These are phyloP conservation scores for Ogataea hybrid DNA, from an alignment of 1,139 yeast species.

Conservation along the genomic window DNA sequence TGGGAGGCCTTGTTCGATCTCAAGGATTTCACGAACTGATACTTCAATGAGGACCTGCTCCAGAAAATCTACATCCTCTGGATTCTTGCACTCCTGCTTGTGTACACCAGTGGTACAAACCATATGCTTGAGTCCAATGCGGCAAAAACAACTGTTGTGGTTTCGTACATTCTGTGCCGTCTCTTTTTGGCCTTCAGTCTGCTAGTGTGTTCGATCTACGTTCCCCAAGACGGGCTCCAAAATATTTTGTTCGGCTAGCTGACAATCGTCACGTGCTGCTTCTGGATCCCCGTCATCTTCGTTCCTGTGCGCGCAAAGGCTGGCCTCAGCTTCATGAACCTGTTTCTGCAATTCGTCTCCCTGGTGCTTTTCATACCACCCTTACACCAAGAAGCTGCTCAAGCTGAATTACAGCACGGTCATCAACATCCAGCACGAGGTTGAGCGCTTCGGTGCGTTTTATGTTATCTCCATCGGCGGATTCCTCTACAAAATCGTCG, in stretches of 20 bases:
- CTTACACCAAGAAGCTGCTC: slow-evolving; percentile 43
- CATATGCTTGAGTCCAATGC: slow-evolving; percentile 36
- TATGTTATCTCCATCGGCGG: slow-evolving; percentile 68
- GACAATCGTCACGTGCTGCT: slow-evolving; percentile 36
- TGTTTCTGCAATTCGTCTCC: slow-evolving; percentile 42
- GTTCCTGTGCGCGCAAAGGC: slow-evolving; percentile 46
- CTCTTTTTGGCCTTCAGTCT: slow-evolving; percentile 38
- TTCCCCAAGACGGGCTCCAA: slow-evolving; percentile 55
- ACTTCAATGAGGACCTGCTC: slow-evolving; percentile 58
- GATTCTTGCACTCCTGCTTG: slow-evolving; percentile 50
- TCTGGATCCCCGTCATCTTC: slow-evolving; percentile 50
- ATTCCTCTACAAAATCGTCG: slow-evolving; percentile 57
- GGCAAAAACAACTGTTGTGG: slow-evolving; percentile 45
- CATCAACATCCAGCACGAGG: slow-evolving; percentile 64
- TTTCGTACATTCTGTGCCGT: slow-evolving; percentile 50
- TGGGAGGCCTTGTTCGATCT: slow-evolving; percentile 67
- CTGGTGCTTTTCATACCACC: slow-evolving; percentile 43
- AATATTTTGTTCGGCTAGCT: slow-evolving; percentile 41
- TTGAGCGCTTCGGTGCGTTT: slow-evolving; percentile 57
- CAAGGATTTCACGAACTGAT: slow-evolving; percentile 63
- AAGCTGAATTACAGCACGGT: slow-evolving; percentile 54
- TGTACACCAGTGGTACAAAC: slow-evolving; percentile 51
- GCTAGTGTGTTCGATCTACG: slow-evolving; percentile 46
- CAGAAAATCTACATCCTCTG: slow-evolving; percentile 55
- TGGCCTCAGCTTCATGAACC: slow-evolving; percentile 43